These are phyloP conservation scores for Dimocarpus longan DNA, from an alignment of 345 rosid species.

Conservation along the genomic window DNA sequence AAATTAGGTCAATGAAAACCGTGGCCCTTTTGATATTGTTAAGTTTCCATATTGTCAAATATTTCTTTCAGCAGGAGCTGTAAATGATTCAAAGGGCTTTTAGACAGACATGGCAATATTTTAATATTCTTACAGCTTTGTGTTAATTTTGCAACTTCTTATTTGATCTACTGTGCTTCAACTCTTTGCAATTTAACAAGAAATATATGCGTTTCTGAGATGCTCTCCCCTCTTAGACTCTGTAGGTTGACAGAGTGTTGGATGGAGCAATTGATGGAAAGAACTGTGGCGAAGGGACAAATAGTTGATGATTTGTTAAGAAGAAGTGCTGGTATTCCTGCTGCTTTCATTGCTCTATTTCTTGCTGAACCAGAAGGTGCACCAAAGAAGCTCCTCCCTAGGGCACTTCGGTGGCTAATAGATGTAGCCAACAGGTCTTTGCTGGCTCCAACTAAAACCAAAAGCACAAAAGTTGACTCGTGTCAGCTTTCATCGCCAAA, in stretches of 20 bases:
- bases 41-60: background rate
- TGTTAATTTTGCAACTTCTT: background rate
- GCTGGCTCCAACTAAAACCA: conserved; percentile 35
- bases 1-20: background rate
- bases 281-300: conserved; percentile 87
- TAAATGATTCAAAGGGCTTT: background rate
- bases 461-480: conserved; percentile 25
- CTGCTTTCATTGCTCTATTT: conserved; percentile 89
- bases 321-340: conserved; percentile 99
- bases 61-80: background rate
- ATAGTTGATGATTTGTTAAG: conserved; percentile 87
- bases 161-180: background rate
- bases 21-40: background rate
- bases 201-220: background rate
- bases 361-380: conserved; percentile 94
- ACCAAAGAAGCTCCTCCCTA: conserved; percentile 92
- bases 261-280: conserved; percentile 96
- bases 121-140: background rate
- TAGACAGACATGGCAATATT: background rate
- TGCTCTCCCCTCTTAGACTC: conserved; percentile 53
- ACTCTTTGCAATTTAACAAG: background rate
- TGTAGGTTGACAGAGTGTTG: conserved; percentile 87
- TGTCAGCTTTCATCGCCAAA: conserved; percentile 30
- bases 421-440: conserved; percentile 68
- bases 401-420: conserved; percentile 82